phyloP scores from a whole-genome alignment of 345 rosid species.

The Erodium maritimum region DNA sequence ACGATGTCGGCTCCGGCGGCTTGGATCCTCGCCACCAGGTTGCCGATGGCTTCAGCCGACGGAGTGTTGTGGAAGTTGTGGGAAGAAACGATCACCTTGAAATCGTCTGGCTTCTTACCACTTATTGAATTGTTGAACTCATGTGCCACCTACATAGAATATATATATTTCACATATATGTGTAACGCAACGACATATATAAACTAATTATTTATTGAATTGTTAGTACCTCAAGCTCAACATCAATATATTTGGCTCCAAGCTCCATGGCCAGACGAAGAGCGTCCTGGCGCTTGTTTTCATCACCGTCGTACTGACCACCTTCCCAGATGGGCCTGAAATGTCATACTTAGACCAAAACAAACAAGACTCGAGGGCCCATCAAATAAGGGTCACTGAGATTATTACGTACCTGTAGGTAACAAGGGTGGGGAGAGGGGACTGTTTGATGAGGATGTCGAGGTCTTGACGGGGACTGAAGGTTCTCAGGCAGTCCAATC shows the following conservation, averaged over 20 bases:
- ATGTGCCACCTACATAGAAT: conserved; percentile 25
- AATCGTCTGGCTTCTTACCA: conserved; percentile 27
- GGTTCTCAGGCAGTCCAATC: conserved; percentile 29
- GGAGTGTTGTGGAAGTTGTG: conserved; percentile 39
- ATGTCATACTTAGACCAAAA: background rate
- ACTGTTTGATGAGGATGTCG: conserved; percentile 22
- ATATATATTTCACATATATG: background rate
- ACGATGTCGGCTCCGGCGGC: conserved; percentile 33
- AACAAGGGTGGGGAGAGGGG: conserved; percentile 38
- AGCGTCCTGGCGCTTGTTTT: conserved; percentile 24
- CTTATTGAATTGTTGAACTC: conserved; percentile 28
- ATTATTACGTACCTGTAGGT: conserved; percentile 24
- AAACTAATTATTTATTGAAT: too few relatives aligned
- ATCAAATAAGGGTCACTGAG: too few relatives aligned
- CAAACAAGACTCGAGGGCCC: background rate
- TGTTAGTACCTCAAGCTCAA: conserved; percentile 19
- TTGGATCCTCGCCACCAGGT: conserved; percentile 27
- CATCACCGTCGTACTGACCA: conserved; percentile 36
- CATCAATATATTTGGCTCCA: conserved; percentile 28
- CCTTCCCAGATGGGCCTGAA: conserved; percentile 34
- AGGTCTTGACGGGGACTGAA: conserved; percentile 25
- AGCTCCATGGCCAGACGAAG: conserved; percentile 33
- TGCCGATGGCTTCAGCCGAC: conserved; percentile 25
- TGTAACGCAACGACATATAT: too few relatives aligned
- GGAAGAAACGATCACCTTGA: conserved; percentile 33